These are phyloP conservation scores for Globisporangium alternatum DNA, from an alignment of 352 stramenopile species.

Conservation along the genomic window DNA sequence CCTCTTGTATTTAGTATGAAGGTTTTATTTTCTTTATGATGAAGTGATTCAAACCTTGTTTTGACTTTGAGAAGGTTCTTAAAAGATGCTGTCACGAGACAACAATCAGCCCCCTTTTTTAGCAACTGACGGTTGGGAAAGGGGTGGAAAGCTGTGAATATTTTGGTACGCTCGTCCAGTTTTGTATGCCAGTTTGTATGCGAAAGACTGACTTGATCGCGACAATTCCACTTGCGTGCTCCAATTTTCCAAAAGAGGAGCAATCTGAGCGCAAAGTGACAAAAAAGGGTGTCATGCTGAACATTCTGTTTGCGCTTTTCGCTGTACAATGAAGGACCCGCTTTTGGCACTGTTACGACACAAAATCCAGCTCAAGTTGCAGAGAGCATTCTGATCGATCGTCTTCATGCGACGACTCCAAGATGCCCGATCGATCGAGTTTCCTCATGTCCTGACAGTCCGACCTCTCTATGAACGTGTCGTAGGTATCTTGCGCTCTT, in stretches of 20 bases:
- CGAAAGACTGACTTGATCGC: slow-evolving; percentile 8
- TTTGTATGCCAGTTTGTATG: slow-evolving; percentile 10
- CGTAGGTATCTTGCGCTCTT: no score
- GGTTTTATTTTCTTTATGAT: background rate
- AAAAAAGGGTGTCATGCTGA: background rate
- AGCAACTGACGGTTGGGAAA: slow-evolving; percentile 1
- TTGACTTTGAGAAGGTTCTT: no score
- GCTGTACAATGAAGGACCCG: no score
- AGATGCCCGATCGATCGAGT: no score
- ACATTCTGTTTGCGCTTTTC: no score
- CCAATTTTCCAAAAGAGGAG: background rate
- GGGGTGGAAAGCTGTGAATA: slow-evolving; percentile 3
- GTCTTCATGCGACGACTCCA: no score
- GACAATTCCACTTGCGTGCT: background rate
- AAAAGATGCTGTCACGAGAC: no score
- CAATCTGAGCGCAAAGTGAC: background rate
- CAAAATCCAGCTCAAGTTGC: no score
- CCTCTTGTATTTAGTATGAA: background rate
- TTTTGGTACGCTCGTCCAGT: background rate
- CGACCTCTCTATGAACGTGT: no score
- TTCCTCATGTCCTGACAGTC: no score
- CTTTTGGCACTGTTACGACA: no score
- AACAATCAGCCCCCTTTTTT: background rate
- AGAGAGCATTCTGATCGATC: no score
- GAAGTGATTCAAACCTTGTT: background rate